Percentiles rank a stretch among this genome's conserved stretches.
Conservation (phyloP, 208 protist species). For the Leishmania aethiopica region DNA sequence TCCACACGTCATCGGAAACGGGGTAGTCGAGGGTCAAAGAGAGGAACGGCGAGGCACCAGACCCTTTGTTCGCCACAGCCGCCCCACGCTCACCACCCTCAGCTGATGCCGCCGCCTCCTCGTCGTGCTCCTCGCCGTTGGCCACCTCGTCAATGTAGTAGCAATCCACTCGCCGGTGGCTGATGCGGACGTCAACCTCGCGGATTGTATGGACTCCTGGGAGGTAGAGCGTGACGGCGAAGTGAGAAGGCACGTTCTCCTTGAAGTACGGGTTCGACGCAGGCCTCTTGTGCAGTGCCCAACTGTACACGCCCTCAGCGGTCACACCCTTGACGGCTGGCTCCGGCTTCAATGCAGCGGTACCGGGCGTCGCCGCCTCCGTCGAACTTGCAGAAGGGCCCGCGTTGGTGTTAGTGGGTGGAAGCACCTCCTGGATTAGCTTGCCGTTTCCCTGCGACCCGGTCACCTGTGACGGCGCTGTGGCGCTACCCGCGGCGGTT, state of each 20-base stretch:
- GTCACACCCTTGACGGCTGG: conserved; percentile 37
- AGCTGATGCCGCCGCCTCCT: not conserved
- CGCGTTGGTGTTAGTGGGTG: not conserved
- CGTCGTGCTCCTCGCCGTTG: conserved; percentile 12
- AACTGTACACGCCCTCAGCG: conserved; percentile 74
- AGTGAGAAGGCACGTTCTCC: conserved; percentile 71
- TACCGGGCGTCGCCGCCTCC: not conserved
- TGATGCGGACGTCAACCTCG: conserved; percentile 83
- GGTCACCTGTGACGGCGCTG: conserved; percentile 49
- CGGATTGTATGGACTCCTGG: conserved; percentile 73
- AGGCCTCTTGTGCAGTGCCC: conserved; percentile 72
- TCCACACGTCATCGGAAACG: conserved; percentile 58
- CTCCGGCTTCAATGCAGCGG: not conserved
- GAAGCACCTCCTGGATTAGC: conserved; percentile 61
- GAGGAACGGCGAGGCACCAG: conserved; percentile 46
- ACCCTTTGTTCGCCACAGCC: not conserved
- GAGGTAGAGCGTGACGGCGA: conserved; percentile 63
- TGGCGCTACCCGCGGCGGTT: conserved; percentile 29
- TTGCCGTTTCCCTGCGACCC: conserved; percentile 50
- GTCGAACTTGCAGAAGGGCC: not conserved
- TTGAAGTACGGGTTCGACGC: conserved; percentile 72
- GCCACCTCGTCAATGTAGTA: conserved; percentile 62
- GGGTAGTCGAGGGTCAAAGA: conserved; percentile 77
- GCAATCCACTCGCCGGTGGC: conserved; percentile 47
- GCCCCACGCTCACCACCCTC: not conserved